Conservation (phyloP, 257 asterid species). For the Rauvolfia tetraphylla region DNA sequence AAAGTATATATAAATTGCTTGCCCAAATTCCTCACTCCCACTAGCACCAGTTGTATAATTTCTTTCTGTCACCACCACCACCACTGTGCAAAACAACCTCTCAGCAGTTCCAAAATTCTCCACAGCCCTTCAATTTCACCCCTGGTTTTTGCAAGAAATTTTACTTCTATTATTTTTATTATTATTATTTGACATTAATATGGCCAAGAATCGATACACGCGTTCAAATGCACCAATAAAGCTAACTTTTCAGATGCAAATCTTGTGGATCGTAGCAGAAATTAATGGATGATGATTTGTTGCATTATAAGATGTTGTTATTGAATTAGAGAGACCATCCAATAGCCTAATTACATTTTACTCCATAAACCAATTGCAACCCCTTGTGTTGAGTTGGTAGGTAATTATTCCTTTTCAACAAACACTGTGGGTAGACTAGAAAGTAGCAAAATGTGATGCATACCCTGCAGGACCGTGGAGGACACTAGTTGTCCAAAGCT, state of each 20-base stretch:
- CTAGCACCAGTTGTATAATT: neutral
- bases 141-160: neutral
- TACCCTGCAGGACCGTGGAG: no score
- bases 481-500: no score
- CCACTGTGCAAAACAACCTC: slow-evolving; percentile 8
- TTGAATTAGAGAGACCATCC: neutral
- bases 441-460: no score
- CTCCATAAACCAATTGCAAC: neutral
- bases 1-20: neutral
- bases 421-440: no score
- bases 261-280: neutral
- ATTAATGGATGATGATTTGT: neutral
- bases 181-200: neutral
- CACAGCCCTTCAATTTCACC: neutral
- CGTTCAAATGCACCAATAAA: neutral
- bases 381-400: neutral
- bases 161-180: neutral
- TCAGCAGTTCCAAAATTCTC: neutral
- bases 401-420: neutral
- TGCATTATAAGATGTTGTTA: neutral
- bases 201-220: slow-evolving; percentile 24
- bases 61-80: neutral
- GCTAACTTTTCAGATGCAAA: neutral
- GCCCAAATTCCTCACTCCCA: slow-evolving; percentile 8
- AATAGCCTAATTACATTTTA: neutral